Percentiles rank a stretch among this genome's conserved stretches.
Evolutionary conservation across 2,329 filamentous ascomycete species (phyloP).

Genomic region (Diaporthe sp.): DNA sequence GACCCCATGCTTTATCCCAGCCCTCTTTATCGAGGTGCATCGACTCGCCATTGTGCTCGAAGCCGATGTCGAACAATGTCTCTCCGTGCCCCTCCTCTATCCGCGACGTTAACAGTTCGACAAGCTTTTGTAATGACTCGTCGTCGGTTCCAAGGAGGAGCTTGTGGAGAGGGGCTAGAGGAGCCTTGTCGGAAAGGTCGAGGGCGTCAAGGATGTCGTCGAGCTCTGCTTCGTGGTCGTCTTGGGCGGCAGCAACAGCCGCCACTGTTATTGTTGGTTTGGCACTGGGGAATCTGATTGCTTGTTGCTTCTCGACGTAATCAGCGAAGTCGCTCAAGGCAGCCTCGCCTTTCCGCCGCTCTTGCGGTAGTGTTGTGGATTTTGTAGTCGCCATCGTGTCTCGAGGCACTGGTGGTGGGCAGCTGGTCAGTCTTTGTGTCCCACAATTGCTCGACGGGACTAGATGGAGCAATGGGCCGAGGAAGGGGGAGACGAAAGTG

Average conservation of each 20-base stretch:
- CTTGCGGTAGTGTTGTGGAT: constrained; percentile 75
- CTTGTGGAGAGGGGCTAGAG: constrained; percentile 79
- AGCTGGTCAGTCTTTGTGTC: constrained; percentile 13
- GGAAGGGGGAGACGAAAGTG: background rate
- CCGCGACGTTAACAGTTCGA: constrained; percentile 75
- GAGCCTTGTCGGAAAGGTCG: constrained; percentile 80
- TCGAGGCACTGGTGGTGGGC: constrained; percentile 33
- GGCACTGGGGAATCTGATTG: constrained; percentile 70
- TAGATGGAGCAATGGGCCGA: background rate
- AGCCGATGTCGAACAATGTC: constrained; percentile 90
- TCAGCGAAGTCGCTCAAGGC: constrained; percentile 97
- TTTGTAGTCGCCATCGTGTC: constrained; percentile 66
- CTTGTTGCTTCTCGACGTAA: constrained; percentile 96
- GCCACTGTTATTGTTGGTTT: constrained; percentile 46
- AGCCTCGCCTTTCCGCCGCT: constrained; percentile 88
- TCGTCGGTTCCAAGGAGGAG: constrained; percentile 78
- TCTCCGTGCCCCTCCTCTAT: constrained; percentile 90
- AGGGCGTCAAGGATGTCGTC: constrained; percentile 94
- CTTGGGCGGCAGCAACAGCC: constrained; percentile 47
- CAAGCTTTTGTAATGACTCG: constrained; percentile 73
- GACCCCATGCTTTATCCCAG: constrained; percentile 80
- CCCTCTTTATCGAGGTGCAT: constrained; percentile 82
- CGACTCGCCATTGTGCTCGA: constrained; percentile 89
- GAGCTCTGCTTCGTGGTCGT: constrained; percentile 82
- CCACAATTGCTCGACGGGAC: background rate